Evolutionary conservation across 139 green algal species (phyloP), one percentile per base, ranked within the genome.

Genomic region (Astrephomene gubernaculifera): DNA sequence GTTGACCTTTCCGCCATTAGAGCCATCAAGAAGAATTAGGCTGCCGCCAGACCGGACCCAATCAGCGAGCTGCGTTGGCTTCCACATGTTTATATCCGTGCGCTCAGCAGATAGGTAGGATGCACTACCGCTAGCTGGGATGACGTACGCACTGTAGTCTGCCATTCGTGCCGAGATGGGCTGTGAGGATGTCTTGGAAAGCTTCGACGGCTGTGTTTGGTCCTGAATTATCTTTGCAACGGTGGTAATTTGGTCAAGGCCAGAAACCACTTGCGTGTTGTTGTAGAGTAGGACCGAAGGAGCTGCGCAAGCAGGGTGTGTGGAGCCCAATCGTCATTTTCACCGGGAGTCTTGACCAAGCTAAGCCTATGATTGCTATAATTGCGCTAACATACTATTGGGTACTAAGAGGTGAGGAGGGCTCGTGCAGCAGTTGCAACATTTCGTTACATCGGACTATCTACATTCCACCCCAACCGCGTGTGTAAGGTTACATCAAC

Each of bases 21-120:
- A 10, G 1, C 74, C 74, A 27, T 82, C 74, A 1, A 82, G 43
- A 25, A 82, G 54, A 1, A 82, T 27, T 2, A 82, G 54, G 2
- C 38, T 71, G 49, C 49, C 74, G 22, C 74, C 74, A 36, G 38
- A 43, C 35, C 22, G 19, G 2, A 82, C 74, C 17, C 12, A 82
- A 10, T 71, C 9, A 0, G 53, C 38, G 6, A 82, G 74, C 74
- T 82, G 54, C 54, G 57, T 36, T 8, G 74, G 54, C 54, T 82
- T 82, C 74, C 74, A 82, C 2, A 82, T 27, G 53, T 82, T 71
- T 22, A 82, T 22, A 12, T 38, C n/a, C 0, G 53, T 57, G 53
- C 61, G 25, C 54, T 82, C 74, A 7, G 74, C 54, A 25, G 39
- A 27, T 5, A 71, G 19, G 53, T 82, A 82, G 4, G 54, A 57